phyloP scores from a whole-genome alignment of 2,329 filamentous ascomycete species.

The Immersiporthe knoxdaviesiana region DNA sequence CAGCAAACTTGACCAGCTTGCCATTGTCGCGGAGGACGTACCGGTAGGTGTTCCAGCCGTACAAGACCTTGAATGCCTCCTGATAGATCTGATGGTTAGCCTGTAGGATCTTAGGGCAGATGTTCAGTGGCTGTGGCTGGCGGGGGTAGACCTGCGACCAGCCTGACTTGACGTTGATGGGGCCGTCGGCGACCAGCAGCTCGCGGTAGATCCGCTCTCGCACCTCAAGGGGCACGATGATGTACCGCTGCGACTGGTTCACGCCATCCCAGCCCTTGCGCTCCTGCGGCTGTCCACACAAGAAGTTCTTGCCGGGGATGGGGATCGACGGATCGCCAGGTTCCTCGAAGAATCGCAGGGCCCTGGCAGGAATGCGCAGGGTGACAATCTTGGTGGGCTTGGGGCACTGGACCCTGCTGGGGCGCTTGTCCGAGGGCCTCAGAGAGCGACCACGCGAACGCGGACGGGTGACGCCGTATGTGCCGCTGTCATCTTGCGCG shows the following conservation, averaged over 20 bases:
- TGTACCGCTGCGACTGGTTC: slow-evolving; percentile 4
- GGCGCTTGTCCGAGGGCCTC: neutral
- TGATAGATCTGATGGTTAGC: slow-evolving; percentile 40
- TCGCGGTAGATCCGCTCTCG: slow-evolving; percentile 40
- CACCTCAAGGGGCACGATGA: slow-evolving; percentile 37
- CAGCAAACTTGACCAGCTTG: neutral
- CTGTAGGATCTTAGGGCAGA: slow-evolving; percentile 40
- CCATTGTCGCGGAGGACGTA: slow-evolving; percentile 49
- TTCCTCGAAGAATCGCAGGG: neutral
- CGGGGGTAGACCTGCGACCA: slow-evolving; percentile 40
- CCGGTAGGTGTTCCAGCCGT: slow-evolving; percentile 51
- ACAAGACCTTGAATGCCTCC: slow-evolving; percentile 49
- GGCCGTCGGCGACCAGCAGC: slow-evolving; percentile 36
- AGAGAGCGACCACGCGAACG: neutral
- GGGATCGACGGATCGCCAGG: slow-evolving; percentile 10
- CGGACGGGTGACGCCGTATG: neutral
- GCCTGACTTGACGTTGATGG: slow-evolving; percentile 39
- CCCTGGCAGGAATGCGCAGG: neutral
- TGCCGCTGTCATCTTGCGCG: neutral
- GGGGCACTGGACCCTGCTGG: neutral
- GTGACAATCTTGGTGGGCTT: slow-evolving; percentile 5
- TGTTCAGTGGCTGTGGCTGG: slow-evolving; percentile 38
- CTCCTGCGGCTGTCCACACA: neutral
- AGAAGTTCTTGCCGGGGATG: slow-evolving; percentile 10
- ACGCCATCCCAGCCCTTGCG: neutral